Evolutionary conservation across 805 yeast species (phyloP), one percentile per base, ranked within the genome.

Genomic region (baker's yeast (Saccharomyces cerevisiae)): DNA sequence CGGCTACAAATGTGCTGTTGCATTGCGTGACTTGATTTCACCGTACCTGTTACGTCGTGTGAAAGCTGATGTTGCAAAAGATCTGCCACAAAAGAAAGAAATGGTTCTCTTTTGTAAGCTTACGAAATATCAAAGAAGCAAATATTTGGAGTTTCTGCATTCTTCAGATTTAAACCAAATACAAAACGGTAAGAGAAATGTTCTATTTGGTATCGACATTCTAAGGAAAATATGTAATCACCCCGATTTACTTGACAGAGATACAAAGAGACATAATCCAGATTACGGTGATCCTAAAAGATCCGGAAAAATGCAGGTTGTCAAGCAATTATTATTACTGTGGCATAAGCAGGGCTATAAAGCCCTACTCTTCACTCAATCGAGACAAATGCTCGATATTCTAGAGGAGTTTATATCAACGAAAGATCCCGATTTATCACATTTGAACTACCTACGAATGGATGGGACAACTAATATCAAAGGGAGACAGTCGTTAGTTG

Each of bases 1-100:
- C 1, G 97, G 97, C 1, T 91, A 89, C 66, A 89, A 89, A 67
- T 94, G 98, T 73, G 99, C 99, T 0, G 94, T 91, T 4, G 84
- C 92, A 2, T 72, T 94, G 51, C 76, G 96, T 51, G 96, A 94
- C 62, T 71, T 92, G 60, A 89, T 94, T 10, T 82, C 96, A 2
- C 99, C 99, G 0, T 94, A 90, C 68, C 71, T 94, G 52, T 71
- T 94, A 49, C 74, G 99, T 59, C 75, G 99, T 50, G 83, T 94
- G 68, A 94, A 94, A 68, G 81, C 85, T 10, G 99, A 94, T 66
- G 99, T 94, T 22, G 99, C 99, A 0, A 84, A 88, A 54, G 99
- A 94, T 66, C 70, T 94, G 49, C 99, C 99, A 0, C 82, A 89
- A 57, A 94, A 94, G 70, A 85, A 84, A 51, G 99, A 94, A 67